Evolutionary conservation across 768 basidiomycete species (phyloP).

Genomic region (Hypholoma fasciculare): DNA sequence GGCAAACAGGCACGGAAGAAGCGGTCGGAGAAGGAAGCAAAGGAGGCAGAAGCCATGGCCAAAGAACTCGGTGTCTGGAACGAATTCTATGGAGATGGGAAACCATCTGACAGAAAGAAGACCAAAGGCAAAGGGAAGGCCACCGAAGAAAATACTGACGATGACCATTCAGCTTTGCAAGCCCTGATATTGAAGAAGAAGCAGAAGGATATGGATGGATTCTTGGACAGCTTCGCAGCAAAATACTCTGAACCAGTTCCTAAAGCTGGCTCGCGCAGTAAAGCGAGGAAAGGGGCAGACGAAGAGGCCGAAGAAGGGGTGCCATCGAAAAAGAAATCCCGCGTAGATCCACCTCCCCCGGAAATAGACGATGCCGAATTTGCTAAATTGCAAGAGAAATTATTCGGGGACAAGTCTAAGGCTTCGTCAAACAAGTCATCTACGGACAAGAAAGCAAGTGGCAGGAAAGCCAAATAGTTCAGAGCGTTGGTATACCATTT

Average conservation of each 20-base stretch:
- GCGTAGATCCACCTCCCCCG: slow-evolving; percentile 40
- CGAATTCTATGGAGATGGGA: slow-evolving; percentile 84
- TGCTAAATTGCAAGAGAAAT: slow-evolving; percentile 55
- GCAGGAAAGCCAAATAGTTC: slow-evolving; percentile 24
- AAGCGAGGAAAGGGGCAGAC: slow-evolving; percentile 56
- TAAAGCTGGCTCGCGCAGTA: slow-evolving; percentile 42
- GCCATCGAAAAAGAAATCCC: slow-evolving; percentile 53
- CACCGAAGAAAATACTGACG: slow-evolving; percentile 41
- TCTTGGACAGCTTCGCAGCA: slow-evolving; percentile 73
- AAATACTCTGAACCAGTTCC: slow-evolving; percentile 64
- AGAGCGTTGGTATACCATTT: too few relatives aligned
- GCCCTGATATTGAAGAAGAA: slow-evolving; percentile 82
- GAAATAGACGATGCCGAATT: slow-evolving; percentile 72
- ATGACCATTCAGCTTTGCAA: slow-evolving; percentile 70
- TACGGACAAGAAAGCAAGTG: slow-evolving; percentile 31
- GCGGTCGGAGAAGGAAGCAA: slow-evolving; percentile 74
- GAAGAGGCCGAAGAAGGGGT: slow-evolving; percentile 39
- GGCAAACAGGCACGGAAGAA: slow-evolving; percentile 73
- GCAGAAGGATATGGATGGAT: slow-evolving; percentile 62
- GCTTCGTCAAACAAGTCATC: slow-evolving; percentile 16
- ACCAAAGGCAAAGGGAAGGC: slow-evolving; percentile 44
- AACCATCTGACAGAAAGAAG: slow-evolving; percentile 60
- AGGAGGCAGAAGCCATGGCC: slow-evolving; percentile 81
- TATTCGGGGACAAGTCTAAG: slow-evolving; percentile 48
- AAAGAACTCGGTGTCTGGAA: slow-evolving; percentile 94